Base-by-base conservation (phyloP, 306 rosid genomes). In the Carpinus viminea region DNA sequence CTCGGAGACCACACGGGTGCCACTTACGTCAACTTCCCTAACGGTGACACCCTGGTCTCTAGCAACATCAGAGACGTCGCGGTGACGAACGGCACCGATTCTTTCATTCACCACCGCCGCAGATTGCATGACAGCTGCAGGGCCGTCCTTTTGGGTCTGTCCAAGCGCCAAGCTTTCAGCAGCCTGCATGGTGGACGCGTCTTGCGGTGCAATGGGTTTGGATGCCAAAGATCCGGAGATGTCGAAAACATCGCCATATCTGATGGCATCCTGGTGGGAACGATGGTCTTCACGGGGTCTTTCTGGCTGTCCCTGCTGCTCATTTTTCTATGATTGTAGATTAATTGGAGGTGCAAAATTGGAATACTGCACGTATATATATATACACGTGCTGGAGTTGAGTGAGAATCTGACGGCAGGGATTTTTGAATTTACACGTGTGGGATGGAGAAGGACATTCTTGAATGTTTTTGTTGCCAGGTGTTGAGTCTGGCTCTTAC, bases 41-140 rank as follows among this genome's bases (percentile, higher is more conserved):
- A 93, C 79, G 12, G 80, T 36, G 20, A 86, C 72, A 2, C 93
- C 96, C 70, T 88, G 57, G 17, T 88, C 59, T 17, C 21, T 75
- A 1, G 84, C 91, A 1, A 84, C 73, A 47, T 80, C 47, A 0
- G 89, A 76, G 38, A 72, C 61, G 5, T 86, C 88, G 0, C 1
- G 18, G n/a, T 74, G 84, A 53, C 76, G 48, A 0, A 80, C 85
- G 0, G 86, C 68, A 4, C 90, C 89, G 0, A 76, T 75, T 11
- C 56, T 46, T 56, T 73, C 9, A 71, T 93, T 93, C 17, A 78
- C 1, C 0, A 81, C 15, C 0, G 96, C 93, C 0, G 93, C 97
- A 0, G 89, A 87, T 81, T 90, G 89, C 94, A 92, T 93, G 11
- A 89, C 90, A 0, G 90, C 68, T 0, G 97, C 92, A 0, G 92